These are phyloP conservation scores for Tetracentron sinense DNA, from an alignment of 164 flowering plant genomes.

Conservation along the genomic window DNA sequence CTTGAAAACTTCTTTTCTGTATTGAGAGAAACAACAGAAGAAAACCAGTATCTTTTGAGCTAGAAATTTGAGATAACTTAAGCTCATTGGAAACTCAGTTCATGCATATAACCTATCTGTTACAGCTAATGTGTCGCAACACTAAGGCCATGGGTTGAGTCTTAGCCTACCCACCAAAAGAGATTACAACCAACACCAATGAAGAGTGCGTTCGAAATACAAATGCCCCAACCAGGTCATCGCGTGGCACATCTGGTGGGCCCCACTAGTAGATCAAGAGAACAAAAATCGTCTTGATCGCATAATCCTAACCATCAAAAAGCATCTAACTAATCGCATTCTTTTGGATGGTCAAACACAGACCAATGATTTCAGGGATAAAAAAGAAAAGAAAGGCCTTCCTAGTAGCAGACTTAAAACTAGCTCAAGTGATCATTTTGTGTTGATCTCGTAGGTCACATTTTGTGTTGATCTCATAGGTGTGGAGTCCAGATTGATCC, in stretches of 20 bases:
- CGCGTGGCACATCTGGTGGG: background rate
- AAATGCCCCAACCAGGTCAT: background rate
- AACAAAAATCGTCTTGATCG: background rate
- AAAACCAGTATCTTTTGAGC: background rate
- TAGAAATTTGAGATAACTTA: background rate
- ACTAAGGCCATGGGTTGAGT: background rate
- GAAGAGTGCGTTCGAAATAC: background rate
- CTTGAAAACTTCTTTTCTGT: constrained; percentile 54
- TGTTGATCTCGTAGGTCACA: too few species aligned
- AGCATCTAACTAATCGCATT: background rate
- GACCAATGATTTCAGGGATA: background rate
- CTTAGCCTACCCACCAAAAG: background rate
- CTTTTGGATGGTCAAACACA: background rate
- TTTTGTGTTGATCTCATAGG: too few species aligned
- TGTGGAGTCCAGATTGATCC: too few species aligned
- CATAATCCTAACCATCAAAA: background rate
- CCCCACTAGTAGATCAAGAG: background rate
- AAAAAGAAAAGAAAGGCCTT: background rate
- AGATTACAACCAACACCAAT: background rate
- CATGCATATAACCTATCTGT: too few species aligned
- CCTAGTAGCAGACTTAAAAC: too few species aligned
- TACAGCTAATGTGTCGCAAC: too few species aligned
- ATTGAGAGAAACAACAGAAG: background rate
- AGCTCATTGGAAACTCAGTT: too few species aligned
- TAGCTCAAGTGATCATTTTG: too few species aligned